Conservation (phyloP, 2,329 filamentous ascomycete genomes). For the Fusarium avenaceum region DNA sequence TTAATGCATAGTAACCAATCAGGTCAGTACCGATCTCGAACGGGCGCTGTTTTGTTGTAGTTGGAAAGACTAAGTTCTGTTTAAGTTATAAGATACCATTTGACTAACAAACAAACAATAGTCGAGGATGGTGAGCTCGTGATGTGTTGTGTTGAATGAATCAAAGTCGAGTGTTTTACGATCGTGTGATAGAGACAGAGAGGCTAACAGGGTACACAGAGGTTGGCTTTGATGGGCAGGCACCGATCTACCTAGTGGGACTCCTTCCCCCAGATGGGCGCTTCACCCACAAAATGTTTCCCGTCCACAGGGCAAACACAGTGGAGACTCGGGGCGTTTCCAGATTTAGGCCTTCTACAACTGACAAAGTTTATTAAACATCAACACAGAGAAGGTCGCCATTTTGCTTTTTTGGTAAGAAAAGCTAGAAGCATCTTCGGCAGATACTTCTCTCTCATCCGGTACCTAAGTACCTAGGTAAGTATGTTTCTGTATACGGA, state of each 20-base stretch:
- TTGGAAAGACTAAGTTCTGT: neutral
- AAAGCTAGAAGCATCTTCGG: neutral
- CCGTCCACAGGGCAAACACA: neutral
- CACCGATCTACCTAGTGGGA: constrained; percentile 31
- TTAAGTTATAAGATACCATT: constrained; percentile 16
- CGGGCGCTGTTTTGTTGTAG: neutral
- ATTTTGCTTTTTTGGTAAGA: neutral
- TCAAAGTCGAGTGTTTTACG: constrained; percentile 5
- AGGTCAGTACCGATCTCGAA: constrained; percentile 21
- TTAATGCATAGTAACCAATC: constrained; percentile 27
- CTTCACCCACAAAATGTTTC: constrained; percentile 43
- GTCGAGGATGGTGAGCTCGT: neutral
- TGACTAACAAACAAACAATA: constrained; percentile 10
- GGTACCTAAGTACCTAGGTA: too few relatives aligned
- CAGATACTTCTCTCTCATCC: neutral
- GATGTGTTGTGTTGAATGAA: constrained; percentile 24
- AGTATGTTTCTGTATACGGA: neutral
- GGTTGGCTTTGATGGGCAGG: constrained; percentile 9
- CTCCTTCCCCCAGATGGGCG: constrained; percentile 21
- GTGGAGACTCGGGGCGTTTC: neutral
- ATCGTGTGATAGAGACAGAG: neutral
- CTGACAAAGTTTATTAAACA: too few relatives aligned
- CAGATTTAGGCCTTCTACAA: too few relatives aligned
- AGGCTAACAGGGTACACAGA: constrained; percentile 14
- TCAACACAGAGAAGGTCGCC: neutral